These are phyloP conservation scores for Babesia sp. DNA, from an alignment of 169 alveolate genomes.

Conservation along the genomic window DNA sequence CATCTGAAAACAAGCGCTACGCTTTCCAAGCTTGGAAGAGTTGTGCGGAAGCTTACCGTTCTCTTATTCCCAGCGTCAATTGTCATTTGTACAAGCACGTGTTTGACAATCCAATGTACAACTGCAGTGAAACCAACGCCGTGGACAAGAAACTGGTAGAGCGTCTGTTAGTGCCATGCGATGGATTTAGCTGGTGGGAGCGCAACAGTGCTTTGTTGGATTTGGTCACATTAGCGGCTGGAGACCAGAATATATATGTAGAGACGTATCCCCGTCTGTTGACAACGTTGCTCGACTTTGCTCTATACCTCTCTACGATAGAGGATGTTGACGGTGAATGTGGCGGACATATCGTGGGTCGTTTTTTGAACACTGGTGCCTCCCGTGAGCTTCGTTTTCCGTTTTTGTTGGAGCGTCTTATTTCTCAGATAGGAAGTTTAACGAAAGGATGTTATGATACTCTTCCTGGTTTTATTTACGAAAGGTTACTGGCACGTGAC, in stretches of 20 bases:
- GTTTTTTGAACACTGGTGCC: conserved; percentile 46
- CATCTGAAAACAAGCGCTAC: not conserved
- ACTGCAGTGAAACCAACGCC: conserved; percentile 1
- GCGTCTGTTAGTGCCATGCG: conserved; percentile 37
- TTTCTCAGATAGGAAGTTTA: conserved; percentile 51
- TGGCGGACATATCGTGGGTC: conserved; percentile 10
- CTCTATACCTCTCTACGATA: conserved; percentile 2
- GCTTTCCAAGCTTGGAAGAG: conserved; percentile 42
- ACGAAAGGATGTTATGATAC: conserved; percentile 18
- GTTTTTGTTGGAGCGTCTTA: conserved; percentile 39
- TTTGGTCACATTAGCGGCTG: conserved; percentile 51
- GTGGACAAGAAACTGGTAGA: conserved; percentile 22
- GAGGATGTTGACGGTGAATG: conserved; percentile 9
- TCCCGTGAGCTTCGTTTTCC: conserved; percentile 60
- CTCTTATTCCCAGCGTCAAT: conserved; percentile 39
- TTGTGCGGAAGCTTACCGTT: conserved; percentile 51
- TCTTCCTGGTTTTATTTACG: conserved; percentile 32
- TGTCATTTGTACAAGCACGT: conserved; percentile 26
- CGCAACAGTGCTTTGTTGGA: conserved; percentile 61
- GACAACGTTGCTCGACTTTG: conserved; percentile 34
- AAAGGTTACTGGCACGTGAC: conserved; percentile 53
- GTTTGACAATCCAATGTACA: conserved; percentile 20
- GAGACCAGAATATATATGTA: conserved; percentile 25
- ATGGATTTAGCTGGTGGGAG: conserved; percentile 64
- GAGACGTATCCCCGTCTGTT: conserved; percentile 54